Evolutionary conservation across 306 rosid species (phyloP).

Genomic region (Luffa acutangula): DNA sequence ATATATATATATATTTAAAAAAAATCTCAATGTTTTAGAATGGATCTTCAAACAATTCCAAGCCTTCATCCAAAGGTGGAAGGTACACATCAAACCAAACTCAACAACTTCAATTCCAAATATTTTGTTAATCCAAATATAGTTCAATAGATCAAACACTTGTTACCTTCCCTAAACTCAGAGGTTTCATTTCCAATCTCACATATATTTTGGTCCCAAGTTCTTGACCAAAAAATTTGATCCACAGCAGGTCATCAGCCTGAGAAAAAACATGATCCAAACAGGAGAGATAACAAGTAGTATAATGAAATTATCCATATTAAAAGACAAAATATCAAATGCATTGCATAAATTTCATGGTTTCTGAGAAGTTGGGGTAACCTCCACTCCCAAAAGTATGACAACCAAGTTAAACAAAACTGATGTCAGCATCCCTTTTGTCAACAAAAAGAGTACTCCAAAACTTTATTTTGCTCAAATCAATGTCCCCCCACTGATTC

Average conservation of each 20-base stretch:
- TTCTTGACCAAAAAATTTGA: neutral
- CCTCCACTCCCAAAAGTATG: neutral
- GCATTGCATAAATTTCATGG: neutral
- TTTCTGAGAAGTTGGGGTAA: neutral
- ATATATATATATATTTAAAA: too few relatives aligned
- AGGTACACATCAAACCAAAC: too few relatives aligned
- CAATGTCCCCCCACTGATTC: neutral
- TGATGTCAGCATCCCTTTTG: constrained; percentile 5
- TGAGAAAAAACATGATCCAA: neutral
- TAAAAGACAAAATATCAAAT: neutral
- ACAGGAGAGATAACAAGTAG: neutral
- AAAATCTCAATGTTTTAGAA: too few relatives aligned
- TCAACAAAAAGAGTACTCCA: neutral
- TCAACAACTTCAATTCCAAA: too few relatives aligned
- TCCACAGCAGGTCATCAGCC: neutral
- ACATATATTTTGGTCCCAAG: neutral
- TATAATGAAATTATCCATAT: neutral
- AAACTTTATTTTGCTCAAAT: constrained; percentile 1
- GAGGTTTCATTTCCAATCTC: neutral
- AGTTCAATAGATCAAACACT: too few relatives aligned
- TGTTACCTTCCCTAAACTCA: too few relatives aligned
- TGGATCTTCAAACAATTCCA: too few relatives aligned
- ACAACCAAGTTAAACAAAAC: constrained; percentile 3
- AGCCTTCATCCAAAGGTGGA: too few relatives aligned
- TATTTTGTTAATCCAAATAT: neutral